Percentiles rank a stretch among this genome's conserved stretches.
Conservation (phyloP, 2,329 filamentous ascomycete species). For the Diaporthe capsici region DNA sequence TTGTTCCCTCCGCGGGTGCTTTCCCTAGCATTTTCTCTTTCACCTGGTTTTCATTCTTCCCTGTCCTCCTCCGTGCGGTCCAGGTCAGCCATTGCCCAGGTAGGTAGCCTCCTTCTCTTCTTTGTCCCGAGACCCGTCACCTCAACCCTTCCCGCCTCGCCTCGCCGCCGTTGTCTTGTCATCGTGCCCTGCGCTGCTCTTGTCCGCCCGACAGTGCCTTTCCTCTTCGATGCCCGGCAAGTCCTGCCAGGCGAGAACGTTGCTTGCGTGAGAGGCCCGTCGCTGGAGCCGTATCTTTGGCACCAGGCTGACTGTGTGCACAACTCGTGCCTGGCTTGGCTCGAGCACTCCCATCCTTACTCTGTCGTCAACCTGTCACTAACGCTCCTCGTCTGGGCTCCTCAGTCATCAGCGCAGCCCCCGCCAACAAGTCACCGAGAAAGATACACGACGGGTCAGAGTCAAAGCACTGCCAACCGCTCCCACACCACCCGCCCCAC, state of each 20-base stretch:
- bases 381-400: not conserved
- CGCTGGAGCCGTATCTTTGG: not conserved
- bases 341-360: not conserved
- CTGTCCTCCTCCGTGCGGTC: constrained; percentile 3
- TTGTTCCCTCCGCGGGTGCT: constrained; percentile 41
- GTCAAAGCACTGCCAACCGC: constrained; percentile 1
- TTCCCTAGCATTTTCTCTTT: constrained; percentile 39
- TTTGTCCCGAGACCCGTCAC: constrained; percentile 21
- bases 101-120: constrained; percentile 3
- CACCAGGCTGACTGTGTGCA: not conserved
- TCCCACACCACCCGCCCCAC: not conserved
- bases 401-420: constrained; percentile 10
- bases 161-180: not conserved
- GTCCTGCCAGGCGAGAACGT: not conserved
- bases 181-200: not conserved
- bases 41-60: constrained; percentile 39
- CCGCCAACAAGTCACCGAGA: constrained; percentile 11
- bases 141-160: not conserved
- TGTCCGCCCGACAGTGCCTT: not conserved
- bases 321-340: not conserved
- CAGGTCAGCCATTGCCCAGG: constrained; percentile 5
- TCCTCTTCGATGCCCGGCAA: not conserved
- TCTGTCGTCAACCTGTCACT: constrained; percentile 6
- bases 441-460: not conserved
- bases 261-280: not conserved